phyloP scores from a whole-genome alignment of 2,329 filamentous ascomycete genomes.

The Beauveria sp. region DNA sequence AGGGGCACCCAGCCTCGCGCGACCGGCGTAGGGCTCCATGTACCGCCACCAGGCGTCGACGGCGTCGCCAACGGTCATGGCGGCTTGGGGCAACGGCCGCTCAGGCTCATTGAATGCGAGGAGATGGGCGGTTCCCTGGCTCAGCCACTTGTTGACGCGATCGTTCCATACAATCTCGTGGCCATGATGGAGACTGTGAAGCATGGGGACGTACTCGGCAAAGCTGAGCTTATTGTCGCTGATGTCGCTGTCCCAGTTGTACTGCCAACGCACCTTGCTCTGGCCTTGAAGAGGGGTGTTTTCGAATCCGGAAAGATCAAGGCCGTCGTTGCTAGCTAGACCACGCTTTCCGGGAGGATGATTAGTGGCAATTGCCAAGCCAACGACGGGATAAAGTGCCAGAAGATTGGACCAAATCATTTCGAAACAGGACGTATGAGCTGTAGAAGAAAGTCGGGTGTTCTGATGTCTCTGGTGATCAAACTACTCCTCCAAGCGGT shows the following conservation, averaged over 20 bases:
- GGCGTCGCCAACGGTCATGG: constrained; percentile 25
- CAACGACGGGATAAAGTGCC: not conserved
- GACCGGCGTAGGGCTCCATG: constrained; percentile 36
- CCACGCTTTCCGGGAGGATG: constrained; percentile 14
- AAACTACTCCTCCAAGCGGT: not conserved
- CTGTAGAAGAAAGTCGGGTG: not conserved
- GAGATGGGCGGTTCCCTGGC: constrained; percentile 15
- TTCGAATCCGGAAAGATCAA: constrained; percentile 17
- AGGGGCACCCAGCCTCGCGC: constrained; percentile 37
- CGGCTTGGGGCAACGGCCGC: constrained; percentile 12
- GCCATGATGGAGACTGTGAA: not conserved
- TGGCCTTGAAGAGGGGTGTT: not conserved
- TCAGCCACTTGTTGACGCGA: constrained; percentile 14
- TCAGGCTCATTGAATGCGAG: constrained; percentile 22
- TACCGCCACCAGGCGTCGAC: constrained; percentile 31
- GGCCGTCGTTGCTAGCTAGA: constrained; percentile 16
- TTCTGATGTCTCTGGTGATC: not conserved
- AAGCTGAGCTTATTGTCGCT: constrained; percentile 15
- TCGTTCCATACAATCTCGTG: constrained; percentile 13
- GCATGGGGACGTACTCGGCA: constrained; percentile 19
- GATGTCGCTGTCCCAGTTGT: constrained; percentile 20
- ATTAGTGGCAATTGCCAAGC: not conserved
- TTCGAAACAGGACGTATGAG: not conserved
- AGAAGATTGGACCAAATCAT: not conserved
- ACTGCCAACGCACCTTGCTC: constrained; percentile 19